A percentile compares a stretch with the other conserved stretches of the same genome.
Conservation (phyloP, 768 basidiomycete species). For the Auriscalpium vulgare region DNA sequence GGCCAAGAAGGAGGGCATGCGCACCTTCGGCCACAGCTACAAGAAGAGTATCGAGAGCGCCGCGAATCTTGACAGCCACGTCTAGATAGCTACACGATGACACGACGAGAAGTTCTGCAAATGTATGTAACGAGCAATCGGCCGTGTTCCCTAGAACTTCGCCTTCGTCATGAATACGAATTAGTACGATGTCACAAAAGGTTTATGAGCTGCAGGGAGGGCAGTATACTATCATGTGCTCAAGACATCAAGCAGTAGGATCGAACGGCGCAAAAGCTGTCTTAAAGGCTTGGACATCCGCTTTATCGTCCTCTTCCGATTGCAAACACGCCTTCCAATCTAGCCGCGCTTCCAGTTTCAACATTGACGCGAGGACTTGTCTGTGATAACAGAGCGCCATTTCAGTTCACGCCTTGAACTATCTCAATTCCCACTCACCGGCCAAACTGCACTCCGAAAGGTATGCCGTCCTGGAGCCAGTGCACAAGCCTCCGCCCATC, state of each 20-base stretch:
- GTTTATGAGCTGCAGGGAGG: too few relatives aligned
- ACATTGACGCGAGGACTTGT: constrained; percentile 70
- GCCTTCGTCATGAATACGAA: too few relatives aligned
- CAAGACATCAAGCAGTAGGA: constrained; percentile 28
- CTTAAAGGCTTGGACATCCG: constrained; percentile 81
- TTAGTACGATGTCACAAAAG: too few relatives aligned
- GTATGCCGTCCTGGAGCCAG: constrained; percentile 64
- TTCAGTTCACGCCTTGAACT: neutral
- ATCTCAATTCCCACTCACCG: constrained; percentile 46
- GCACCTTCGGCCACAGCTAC: constrained; percentile 63
- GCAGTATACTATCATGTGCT: too few relatives aligned
- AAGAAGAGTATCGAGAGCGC: constrained; percentile 42
- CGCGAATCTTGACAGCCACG: neutral
- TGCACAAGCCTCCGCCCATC: constrained; percentile 82
- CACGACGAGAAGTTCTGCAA: too few relatives aligned
- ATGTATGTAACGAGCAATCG: too few relatives aligned
- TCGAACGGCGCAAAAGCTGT: constrained; percentile 71
- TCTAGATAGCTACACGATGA: neutral
- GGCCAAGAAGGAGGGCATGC: constrained; percentile 54
- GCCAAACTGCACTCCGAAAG: constrained; percentile 90
- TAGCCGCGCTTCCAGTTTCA: constrained; percentile 67
- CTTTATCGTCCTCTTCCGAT: constrained; percentile 77
- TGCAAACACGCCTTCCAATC: constrained; percentile 91
- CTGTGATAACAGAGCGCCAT: constrained; percentile 32
- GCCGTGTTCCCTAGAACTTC: too few relatives aligned